Evolutionary conservation across 108 stramenopile species (phyloP), one percentile per base, ranked within the genome.

Genomic region (Skeletonema grethae): DNA sequence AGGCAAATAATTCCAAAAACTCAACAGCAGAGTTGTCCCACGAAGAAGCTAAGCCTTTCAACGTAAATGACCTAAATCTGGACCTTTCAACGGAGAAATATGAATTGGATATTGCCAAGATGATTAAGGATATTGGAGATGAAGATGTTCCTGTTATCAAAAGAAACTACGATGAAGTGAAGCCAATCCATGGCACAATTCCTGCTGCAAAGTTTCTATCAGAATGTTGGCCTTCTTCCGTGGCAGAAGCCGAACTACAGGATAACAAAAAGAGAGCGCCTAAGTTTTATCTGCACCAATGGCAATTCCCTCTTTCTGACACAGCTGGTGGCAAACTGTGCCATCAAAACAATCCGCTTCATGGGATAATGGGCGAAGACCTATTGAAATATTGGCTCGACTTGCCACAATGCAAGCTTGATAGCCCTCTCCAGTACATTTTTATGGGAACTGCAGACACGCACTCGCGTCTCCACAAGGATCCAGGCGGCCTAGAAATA

Each of bases 251-350:
- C 29, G 61, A 43, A 38, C 61, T 60, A 13, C 61, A 53, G 61
- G 22, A 36, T n/a, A 34, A 46, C 46, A 46, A 72, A 13, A 72
- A 72, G 39, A 39, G 61, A 11, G 41, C 76, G 20, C 57, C 73
- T 57, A 55, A 60, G 24, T 67, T 89, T 9, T 92, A 95, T 56
- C 74, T 95, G 20, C 94, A 94, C 41, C 93, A 94, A 73, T 94
- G 93, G 93, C 93, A 94, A 61, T 94, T 92, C 68, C 89, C 93
- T 9, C 86, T 89, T 22, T 90, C 88, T 25, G 76, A 76, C 4
- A 80, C 76, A 22, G 93, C 93, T 15, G 77, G 73, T 10, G 50
- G 75, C 34, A 90, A 86, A 61, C 82, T 94, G 36, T 88, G 90
- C 35, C 80, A 85, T 34, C 20, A 87, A 20, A 77, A 72, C 56